Percentiles rank a stretch among this genome's conserved stretches.
Conservation (phyloP, 225 moss, liverwort and hornwort genomes). For the Physcomitrium patens region DNA sequence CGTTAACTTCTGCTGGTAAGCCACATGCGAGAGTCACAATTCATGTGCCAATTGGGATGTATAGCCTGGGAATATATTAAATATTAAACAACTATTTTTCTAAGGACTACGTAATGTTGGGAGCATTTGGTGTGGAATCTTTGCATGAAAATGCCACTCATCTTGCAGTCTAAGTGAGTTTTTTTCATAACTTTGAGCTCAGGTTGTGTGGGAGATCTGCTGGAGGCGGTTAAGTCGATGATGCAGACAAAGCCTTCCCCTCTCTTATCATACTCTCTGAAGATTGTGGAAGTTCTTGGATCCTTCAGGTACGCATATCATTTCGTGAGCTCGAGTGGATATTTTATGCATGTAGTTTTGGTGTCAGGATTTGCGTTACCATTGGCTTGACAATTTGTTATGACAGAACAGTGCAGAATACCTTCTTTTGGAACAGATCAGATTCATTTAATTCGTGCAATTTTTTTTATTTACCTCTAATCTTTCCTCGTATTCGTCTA, state of each 20-base stretch:
- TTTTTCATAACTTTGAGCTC: slow-evolving; percentile 23
- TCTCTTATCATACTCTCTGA: slow-evolving; percentile 55
- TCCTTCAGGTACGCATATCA: slow-evolving; percentile 66
- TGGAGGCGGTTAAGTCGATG: slow-evolving; percentile 66
- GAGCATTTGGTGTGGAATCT: neutral
- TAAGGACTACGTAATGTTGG: neutral
- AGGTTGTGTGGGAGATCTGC: slow-evolving; percentile 85
- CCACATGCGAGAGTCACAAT: neutral
- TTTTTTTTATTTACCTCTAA: neutral
- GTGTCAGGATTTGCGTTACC: neutral
- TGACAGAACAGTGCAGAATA: no score
- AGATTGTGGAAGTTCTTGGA: slow-evolving; percentile 83
- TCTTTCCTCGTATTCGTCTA: slow-evolving; percentile 1
- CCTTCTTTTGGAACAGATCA: neutral
- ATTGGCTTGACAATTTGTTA: neutral
- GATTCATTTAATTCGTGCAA: neutral
- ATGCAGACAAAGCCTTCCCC: slow-evolving; percentile 46
- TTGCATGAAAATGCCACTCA: neutral
- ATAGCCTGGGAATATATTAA: neutral
- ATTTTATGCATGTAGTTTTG: neutral
- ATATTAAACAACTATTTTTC: neutral
- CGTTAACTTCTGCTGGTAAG: slow-evolving; percentile 82
- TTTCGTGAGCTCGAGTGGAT: neutral
- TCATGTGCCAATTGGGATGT: neutral
- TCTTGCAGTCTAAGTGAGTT: slow-evolving; percentile 14